Conservation (phyloP, 23 red algal genomes). For the Rhodosorus marinus region DNA sequence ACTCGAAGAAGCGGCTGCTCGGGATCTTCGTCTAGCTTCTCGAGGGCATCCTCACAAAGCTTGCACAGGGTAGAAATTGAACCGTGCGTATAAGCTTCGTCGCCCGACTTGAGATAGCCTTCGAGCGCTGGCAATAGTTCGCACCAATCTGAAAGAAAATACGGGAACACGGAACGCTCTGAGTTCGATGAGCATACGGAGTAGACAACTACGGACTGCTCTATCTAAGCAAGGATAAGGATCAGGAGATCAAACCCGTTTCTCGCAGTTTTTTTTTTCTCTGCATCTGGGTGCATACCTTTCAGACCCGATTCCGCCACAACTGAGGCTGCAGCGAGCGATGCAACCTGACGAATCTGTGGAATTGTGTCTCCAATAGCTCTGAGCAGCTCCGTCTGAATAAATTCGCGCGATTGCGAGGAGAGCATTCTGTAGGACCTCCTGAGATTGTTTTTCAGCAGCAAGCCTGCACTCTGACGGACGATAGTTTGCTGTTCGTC, state of each 20-base stretch:
- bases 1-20: conserved; percentile 37
- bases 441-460: conserved; percentile 66
- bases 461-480: conserved; percentile 52
- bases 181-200: too few relatives aligned
- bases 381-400: conserved; percentile 27
- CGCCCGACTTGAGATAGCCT: conserved; percentile 17
- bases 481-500: conserved; percentile 14
- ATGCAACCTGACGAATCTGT: conserved; percentile 26
- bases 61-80: conserved; percentile 34
- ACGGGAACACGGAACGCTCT: too few relatives aligned
- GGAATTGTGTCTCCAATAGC: conserved; percentile 40
- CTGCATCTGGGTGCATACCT: too few relatives aligned
- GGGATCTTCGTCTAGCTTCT: conserved; percentile 27
- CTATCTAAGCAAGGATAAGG: too few relatives aligned
- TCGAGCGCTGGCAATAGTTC: conserved; percentile 35
- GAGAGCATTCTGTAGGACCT: conserved; percentile 24
- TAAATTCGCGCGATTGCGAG: conserved; percentile 25
- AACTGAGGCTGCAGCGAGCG: conserved; percentile 42
- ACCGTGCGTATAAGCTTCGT: conserved; percentile 23
- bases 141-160: conserved; percentile 5
- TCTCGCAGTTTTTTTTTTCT: too few relatives aligned
- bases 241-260: too few relatives aligned
- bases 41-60: conserved; percentile 49
- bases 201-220: too few relatives aligned
- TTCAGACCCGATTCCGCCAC: conserved; percentile 12